Conservation (phyloP, 2,329 filamentous ascomycete genomes). For the Macroventuria anomochaeta region DNA sequence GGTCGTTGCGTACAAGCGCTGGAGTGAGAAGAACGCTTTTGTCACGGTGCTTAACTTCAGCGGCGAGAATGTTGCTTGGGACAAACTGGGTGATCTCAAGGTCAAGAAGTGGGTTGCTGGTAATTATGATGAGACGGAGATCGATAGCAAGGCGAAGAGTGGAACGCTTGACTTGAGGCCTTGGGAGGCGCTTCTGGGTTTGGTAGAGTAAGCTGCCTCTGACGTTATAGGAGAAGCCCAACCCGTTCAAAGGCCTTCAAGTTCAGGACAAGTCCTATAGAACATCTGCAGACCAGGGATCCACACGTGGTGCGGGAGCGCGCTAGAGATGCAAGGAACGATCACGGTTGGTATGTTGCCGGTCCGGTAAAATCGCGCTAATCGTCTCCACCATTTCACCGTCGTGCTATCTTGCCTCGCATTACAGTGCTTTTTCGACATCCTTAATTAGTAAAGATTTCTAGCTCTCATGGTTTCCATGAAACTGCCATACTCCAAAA, state of each 20-base stretch:
- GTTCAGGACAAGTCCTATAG: background rate
- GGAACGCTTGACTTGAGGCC: slow-evolving; percentile 37
- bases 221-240: too few relatives aligned
- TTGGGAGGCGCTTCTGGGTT: slow-evolving; percentile 47
- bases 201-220: slow-evolving; percentile 17
- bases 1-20: slow-evolving; percentile 43
- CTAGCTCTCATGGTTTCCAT: too few relatives aligned
- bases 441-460: too few relatives aligned
- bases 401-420: background rate
- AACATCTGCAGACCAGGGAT: too few relatives aligned
- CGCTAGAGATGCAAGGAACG: background rate
- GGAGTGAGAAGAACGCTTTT: slow-evolving; percentile 36
- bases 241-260: too few relatives aligned
- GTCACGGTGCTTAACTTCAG: slow-evolving; percentile 46
- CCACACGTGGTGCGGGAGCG: too few relatives aligned
- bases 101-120: slow-evolving; percentile 47
- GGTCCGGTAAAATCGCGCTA: background rate
- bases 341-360: background rate
- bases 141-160: slow-evolving; percentile 25
- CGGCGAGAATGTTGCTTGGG: slow-evolving; percentile 39
- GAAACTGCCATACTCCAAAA: too few relatives aligned
- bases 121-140: slow-evolving; percentile 42
- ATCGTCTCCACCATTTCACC: background rate
- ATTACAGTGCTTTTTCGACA: slow-evolving; percentile 3
- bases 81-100: slow-evolving; percentile 32